Evolutionary conservation across 2,329 filamentous ascomycete species (phyloP).

Genomic region (Microdochium bolleyi): DNA sequence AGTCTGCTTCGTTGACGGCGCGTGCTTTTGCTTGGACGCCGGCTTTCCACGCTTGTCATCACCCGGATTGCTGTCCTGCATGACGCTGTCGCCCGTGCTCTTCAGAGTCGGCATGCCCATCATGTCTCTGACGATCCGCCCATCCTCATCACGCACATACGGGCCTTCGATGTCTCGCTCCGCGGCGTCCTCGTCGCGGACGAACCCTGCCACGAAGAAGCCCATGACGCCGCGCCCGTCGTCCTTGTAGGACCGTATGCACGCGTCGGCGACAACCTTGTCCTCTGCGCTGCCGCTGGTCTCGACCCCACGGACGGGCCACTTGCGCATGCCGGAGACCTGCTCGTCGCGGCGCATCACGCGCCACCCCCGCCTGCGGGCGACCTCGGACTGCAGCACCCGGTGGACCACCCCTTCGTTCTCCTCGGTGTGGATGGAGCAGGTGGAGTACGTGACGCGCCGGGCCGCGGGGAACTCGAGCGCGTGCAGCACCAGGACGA

Average conservation of each 20-base stretch:
- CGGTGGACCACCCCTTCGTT: slow-evolving; percentile 79
- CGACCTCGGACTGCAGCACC: slow-evolving; percentile 61
- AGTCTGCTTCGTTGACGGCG: neutral
- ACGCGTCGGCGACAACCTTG: slow-evolving; percentile 54
- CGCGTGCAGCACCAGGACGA: slow-evolving; percentile 74
- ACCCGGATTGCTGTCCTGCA: neutral
- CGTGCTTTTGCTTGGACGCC: neutral
- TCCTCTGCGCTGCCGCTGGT: slow-evolving; percentile 33
- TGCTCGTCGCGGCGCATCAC: slow-evolving; percentile 67
- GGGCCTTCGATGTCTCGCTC: slow-evolving; percentile 12
- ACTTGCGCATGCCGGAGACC: slow-evolving; percentile 65
- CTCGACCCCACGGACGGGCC: slow-evolving; percentile 58
- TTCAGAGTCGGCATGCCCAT: slow-evolving; percentile 21
- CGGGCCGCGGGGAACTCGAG: slow-evolving; percentile 69
- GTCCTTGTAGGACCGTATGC: slow-evolving; percentile 73
- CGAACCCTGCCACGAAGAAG: slow-evolving; percentile 89
- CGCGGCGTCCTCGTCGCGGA: slow-evolving; percentile 41
- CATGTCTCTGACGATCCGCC: slow-evolving; percentile 19
- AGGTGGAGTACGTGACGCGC: slow-evolving; percentile 87
- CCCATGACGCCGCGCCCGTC: slow-evolving; percentile 84
- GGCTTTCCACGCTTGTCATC: neutral
- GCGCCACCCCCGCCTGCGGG: slow-evolving; percentile 63
- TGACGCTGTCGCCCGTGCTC: neutral
- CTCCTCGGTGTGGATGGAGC: slow-evolving; percentile 78
- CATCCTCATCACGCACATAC: slow-evolving; percentile 18